Percentiles rank a stretch among this genome's conserved stretches.
These are phyloP conservation scores for Petunia axillaris DNA, from an alignment of 257 asterid genomes.

Conservation along the genomic window DNA sequence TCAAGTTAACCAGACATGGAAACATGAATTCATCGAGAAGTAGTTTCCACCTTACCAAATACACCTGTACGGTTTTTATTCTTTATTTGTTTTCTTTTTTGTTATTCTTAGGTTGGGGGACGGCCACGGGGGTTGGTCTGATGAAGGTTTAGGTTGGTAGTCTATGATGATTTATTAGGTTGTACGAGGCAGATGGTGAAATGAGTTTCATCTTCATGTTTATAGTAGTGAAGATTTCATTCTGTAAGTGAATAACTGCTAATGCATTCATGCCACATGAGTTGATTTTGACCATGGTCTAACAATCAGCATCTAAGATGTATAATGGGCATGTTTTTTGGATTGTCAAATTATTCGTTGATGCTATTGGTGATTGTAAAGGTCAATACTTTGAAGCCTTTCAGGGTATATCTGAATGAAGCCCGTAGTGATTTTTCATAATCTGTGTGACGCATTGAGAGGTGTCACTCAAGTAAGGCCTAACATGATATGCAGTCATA, in stretches of 20 bases:
- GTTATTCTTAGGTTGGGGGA: too few relatives aligned
- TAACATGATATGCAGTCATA: neutral
- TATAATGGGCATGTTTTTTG: neutral
- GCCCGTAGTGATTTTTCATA: neutral
- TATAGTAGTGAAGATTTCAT: neutral
- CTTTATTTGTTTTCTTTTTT: too few relatives aligned
- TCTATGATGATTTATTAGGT: neutral
- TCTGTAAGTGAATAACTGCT: neutral
- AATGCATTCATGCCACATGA: neutral
- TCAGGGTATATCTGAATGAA: neutral
- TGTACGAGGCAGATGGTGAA: neutral
- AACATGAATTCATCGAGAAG: too few relatives aligned
- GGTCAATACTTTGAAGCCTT: neutral
- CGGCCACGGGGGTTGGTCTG: neutral
- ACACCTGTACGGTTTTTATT: neutral
- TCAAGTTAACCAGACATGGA: neutral
- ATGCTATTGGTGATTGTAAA: neutral
- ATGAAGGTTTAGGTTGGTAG: constrained; percentile 1
- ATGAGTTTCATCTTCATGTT: neutral
- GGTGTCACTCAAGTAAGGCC: neutral
- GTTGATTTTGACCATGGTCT: neutral
- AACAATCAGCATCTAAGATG: neutral
- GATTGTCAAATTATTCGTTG: neutral
- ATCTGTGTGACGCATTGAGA: neutral
- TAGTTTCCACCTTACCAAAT: too few relatives aligned